These are phyloP conservation scores for Fusarium pseudoanthophilum DNA, from an alignment of 2,329 filamentous ascomycete species.

Conservation along the genomic window DNA sequence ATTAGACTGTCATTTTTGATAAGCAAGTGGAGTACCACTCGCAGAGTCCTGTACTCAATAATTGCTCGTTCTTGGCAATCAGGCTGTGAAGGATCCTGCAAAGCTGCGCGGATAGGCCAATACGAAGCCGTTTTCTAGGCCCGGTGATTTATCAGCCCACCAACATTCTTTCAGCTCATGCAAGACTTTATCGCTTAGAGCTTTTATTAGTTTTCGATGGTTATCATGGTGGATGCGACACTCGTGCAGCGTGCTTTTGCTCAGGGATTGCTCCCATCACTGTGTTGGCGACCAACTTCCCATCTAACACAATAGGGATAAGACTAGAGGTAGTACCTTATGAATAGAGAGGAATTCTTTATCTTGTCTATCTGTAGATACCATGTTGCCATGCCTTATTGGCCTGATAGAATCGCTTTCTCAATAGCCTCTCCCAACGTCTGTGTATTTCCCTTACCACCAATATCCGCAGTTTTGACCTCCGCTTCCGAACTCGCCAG, in stretches of 20 bases:
- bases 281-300: background rate
- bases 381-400: background rate
- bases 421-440: constrained; percentile 38
- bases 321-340: fast-evolving
- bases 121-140: no score
- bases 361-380: background rate
- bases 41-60: background rate
- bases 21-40: fast-evolving
- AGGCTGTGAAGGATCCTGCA: background rate
- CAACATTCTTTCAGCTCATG: background rate
- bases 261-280: background rate
- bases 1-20: background rate
- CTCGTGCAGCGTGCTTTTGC: fast-evolving
- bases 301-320: background rate
- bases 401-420: constrained; percentile 11
- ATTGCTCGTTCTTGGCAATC: background rate
- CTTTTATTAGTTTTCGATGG: background rate
- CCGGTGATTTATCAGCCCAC: background rate
- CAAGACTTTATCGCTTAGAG: background rate
- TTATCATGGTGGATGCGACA: background rate
- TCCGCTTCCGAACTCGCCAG: constrained; percentile 57
- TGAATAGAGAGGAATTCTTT: no score
- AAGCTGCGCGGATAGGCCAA: background rate
- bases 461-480: constrained; percentile 48
- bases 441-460: constrained; percentile 43